Evolutionary conservation across 768 basidiomycete genomes (phyloP), one percentile per base, ranked within the genome.

Genomic region (Fibroporia radiculosa): DNA sequence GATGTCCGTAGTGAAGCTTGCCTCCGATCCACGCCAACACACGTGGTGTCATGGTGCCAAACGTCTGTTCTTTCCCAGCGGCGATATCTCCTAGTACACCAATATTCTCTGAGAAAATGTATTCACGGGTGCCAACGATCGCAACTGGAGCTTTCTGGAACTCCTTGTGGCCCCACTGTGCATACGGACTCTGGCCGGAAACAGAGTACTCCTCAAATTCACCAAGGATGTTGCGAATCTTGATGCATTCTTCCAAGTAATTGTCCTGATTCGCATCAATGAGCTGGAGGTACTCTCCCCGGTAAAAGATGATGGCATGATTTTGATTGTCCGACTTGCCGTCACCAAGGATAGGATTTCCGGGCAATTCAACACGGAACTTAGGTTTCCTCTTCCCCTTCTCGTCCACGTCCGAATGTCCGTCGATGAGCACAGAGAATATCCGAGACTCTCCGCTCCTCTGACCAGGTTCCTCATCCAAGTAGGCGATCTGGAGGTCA

Each of bases 181-280:
- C 89, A 62, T 99, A 99, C 8, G 96, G 96, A 59, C 86, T 92
- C 70, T 95, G 89, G 54, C 81, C 84, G 5, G 92, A 92, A 40
- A 89, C 74, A 8, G 80, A 78, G 62, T 88, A 95, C 60, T 97
- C 89, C 61, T 99, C 96, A 53, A 99, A 99, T 66, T 98, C 96
- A 54, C 90, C 95, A 38, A 99, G 76, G 40, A 99, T 80, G 62
- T 93, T 99, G 27, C 96, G 82, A 56, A 99, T 99, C 75, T 99
- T 99, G 62, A 99, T 67, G 65, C 96, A 99, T 62, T 99, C 96
- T 63, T 99, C 96, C 57, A 99, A 72, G 59, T 99, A 99, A 69
- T 98, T 99, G 71, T 99, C 96, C 69, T 99, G 96, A 62, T 99
- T 99, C 55, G 96, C 96, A 54, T 99, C 96, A 66, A 99, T 97